Evolutionary conservation across 768 basidiomycete genomes (phyloP).

Genomic region (Cystofilobasidium macerans): DNA sequence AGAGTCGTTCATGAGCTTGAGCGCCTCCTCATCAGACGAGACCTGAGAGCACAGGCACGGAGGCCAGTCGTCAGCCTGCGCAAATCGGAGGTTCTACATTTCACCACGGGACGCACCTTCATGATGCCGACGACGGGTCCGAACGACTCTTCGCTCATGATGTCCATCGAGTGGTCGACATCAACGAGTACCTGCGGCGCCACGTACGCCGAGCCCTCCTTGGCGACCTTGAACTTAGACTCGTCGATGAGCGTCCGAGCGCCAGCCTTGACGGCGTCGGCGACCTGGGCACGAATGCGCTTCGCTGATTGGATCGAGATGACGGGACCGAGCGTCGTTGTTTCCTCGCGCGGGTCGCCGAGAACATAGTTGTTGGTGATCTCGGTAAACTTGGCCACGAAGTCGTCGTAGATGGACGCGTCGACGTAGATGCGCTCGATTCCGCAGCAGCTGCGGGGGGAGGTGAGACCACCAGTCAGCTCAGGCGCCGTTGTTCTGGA

Average conservation of each 20-base stretch:
- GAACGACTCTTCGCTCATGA: constrained; percentile 81
- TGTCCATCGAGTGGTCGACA: constrained; percentile 85
- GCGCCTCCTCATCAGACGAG: constrained; percentile 72
- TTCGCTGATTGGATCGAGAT: constrained; percentile 76
- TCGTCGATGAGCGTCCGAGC: constrained; percentile 66
- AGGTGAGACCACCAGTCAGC: background rate
- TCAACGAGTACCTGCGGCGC: constrained; percentile 82
- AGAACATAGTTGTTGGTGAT: constrained; percentile 70
- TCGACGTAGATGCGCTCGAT: constrained; percentile 96
- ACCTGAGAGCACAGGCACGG: constrained; percentile 44
- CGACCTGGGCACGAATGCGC: constrained; percentile 72
- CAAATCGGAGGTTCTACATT: background rate
- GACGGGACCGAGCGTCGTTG: constrained; percentile 82
- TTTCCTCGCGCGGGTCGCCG: constrained; percentile 65
- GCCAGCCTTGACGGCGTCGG: constrained; percentile 71
- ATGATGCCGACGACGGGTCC: constrained; percentile 89
- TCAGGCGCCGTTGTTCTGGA: background rate
- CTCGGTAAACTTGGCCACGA: constrained; percentile 62
- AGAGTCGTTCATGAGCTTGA: constrained; percentile 90
- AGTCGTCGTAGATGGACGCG: constrained; percentile 64
- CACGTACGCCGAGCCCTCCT: constrained; percentile 67
- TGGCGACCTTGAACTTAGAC: constrained; percentile 48
- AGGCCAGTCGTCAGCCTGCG: background rate
- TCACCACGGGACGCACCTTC: constrained; percentile 48
- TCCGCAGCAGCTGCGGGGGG: constrained; percentile 52